Evolutionary conservation across 768 basidiomycete species (phyloP).

Genomic region (Macrocybe gigantea): DNA sequence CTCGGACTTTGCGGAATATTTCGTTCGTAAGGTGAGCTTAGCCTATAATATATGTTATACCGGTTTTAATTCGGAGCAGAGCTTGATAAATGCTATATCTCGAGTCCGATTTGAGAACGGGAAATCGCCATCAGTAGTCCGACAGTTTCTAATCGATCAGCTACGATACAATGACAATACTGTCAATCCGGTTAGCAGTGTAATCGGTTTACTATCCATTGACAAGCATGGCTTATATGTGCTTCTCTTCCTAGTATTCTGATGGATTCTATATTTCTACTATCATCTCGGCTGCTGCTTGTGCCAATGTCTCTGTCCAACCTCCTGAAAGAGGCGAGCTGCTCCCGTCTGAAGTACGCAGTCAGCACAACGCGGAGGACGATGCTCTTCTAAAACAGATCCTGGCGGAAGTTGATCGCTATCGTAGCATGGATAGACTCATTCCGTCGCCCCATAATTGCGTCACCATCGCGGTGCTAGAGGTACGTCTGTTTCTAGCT

Average conservation of each 20-base stretch:
- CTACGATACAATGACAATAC: slow-evolving; percentile 96
- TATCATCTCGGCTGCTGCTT: slow-evolving; percentile 77
- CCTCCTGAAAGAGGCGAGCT: slow-evolving; percentile 81
- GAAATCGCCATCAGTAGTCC: slow-evolving; percentile 79
- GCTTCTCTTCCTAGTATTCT: slow-evolving; percentile 53
- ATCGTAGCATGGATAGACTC: slow-evolving; percentile 90
- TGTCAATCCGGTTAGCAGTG: slow-evolving; percentile 64
- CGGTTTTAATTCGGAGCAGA: slow-evolving; percentile 31
- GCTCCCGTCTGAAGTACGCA: slow-evolving; percentile 58
- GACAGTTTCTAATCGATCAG: slow-evolving; percentile 86
- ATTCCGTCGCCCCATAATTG: slow-evolving; percentile 94
- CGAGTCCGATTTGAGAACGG: slow-evolving; percentile 83
- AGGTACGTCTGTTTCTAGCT: slow-evolving; percentile 45
- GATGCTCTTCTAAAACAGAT: slow-evolving; percentile 67
- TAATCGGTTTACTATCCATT: background rate
- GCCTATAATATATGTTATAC: too few relatives aligned
- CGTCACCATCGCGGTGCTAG: slow-evolving; percentile 84
- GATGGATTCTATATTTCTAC: slow-evolving; percentile 90
- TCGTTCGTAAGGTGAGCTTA: slow-evolving; percentile 76
- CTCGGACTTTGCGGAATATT: slow-evolving; percentile 86
- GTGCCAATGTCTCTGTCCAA: slow-evolving; percentile 68
- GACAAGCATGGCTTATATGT: background rate
- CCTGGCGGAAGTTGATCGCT: slow-evolving; percentile 79
- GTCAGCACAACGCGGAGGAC: slow-evolving; percentile 65
- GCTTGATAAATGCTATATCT: slow-evolving; percentile 76